Percentiles rank a stretch among this genome's conserved stretches.
phyloP scores from a whole-genome alignment of 2,329 filamentous ascomycete species.

The Xylariaceae sp. region DNA sequence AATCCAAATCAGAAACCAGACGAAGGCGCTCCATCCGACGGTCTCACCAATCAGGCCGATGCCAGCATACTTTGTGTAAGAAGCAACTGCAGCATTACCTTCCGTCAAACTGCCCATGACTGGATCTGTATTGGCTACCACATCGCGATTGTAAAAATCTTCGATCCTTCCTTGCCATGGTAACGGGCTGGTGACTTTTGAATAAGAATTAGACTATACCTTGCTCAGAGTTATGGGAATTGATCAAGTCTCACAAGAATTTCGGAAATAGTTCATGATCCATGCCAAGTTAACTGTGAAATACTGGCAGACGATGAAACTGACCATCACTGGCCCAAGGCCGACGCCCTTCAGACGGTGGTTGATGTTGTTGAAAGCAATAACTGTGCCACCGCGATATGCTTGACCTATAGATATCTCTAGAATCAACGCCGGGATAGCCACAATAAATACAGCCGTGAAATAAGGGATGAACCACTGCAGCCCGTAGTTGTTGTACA shows the following conservation, averaged over 20 bases:
- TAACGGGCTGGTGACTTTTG: slow-evolving; percentile 35
- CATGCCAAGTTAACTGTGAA: slow-evolving; percentile 5
- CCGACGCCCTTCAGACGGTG: slow-evolving; percentile 53
- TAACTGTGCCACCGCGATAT: slow-evolving; percentile 53
- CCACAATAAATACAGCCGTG: slow-evolving; percentile 52
- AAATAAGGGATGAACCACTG: slow-evolving; percentile 61
- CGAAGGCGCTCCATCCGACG: slow-evolving; percentile 56
- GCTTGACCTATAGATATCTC: slow-evolving; percentile 70
- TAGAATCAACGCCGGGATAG: slow-evolving; percentile 54
- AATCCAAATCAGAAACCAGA: slow-evolving; percentile 59
- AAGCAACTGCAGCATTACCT: slow-evolving; percentile 25
- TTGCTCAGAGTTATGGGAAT: too few species aligned
- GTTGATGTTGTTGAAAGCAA: slow-evolving; percentile 54
- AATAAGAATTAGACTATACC: neutral
- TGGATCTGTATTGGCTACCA: slow-evolving; percentile 6
- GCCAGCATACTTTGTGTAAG: slow-evolving; percentile 47
- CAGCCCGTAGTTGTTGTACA: slow-evolving; percentile 59
- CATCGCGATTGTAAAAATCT: slow-evolving; percentile 48
- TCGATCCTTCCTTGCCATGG: slow-evolving; percentile 51
- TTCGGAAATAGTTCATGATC: slow-evolving; percentile 9
- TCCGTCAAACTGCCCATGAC: slow-evolving; percentile 3
- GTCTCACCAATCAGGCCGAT: slow-evolving; percentile 52
- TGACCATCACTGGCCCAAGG: slow-evolving; percentile 42
- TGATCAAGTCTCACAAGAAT: too few species aligned
- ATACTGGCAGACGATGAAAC: slow-evolving; percentile 6